Percentiles rank a stretch among this genome's conserved stretches.
phyloP scores from a whole-genome alignment of 2,329 filamentous ascomycete species.

The Furcasterigmium sp. region DNA sequence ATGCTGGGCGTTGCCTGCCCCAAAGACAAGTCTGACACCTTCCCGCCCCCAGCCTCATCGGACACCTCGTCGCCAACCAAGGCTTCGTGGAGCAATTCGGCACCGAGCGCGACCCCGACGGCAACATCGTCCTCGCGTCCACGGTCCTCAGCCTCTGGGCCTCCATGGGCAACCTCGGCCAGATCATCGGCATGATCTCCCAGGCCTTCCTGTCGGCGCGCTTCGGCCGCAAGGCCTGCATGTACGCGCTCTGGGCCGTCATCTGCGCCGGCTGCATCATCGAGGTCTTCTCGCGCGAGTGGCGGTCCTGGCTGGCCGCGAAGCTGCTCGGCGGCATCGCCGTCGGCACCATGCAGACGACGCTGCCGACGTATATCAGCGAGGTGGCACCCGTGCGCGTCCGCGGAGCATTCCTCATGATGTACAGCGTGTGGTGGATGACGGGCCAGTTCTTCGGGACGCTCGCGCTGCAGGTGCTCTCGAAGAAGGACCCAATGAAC shows the following conservation, averaged over 20 bases:
- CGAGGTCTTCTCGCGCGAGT: constrained; percentile 27
- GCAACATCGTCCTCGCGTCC: constrained; percentile 22
- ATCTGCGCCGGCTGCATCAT: constrained; percentile 27
- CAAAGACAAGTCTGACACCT: no score
- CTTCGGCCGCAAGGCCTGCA: constrained; percentile 24
- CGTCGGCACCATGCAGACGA: constrained; percentile 34
- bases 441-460: constrained; percentile 34
- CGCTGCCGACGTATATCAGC: constrained; percentile 32
- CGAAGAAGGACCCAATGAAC: constrained; percentile 21
- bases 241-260: constrained; percentile 23
- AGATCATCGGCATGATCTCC: constrained; percentile 22
- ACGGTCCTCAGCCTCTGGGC: constrained; percentile 22
- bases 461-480: constrained; percentile 31
- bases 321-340: constrained; percentile 29
- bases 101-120: constrained; percentile 15
- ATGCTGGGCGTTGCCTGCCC: no score
- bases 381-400: constrained; percentile 34
- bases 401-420: constrained; percentile 32
- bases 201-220: constrained; percentile 17
- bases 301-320: constrained; percentile 33
- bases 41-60: constrained; percentile 22
- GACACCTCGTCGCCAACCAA: constrained; percentile 28
- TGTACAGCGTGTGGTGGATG: constrained; percentile 37
- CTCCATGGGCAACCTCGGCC: constrained; percentile 23
- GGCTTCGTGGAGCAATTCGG: constrained; percentile 30